Conservation (phyloP, 2,329 filamentous ascomycete genomes). For the Curvularia hawaiiensis region DNA sequence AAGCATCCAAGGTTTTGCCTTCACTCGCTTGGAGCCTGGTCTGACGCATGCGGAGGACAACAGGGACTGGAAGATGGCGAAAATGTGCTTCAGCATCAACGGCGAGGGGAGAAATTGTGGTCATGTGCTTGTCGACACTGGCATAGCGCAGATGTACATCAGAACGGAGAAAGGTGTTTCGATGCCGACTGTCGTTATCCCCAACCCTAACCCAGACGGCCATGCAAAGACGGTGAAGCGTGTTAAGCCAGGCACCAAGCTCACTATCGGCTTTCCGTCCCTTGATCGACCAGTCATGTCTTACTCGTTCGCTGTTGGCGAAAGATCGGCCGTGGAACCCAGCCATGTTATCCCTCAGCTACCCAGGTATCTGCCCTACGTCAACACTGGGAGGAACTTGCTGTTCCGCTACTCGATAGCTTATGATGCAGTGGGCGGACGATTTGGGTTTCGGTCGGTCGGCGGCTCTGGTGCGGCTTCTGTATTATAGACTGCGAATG, state of each 20-base stretch:
- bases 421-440: conserved; percentile 41
- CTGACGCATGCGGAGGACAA: conserved; percentile 33
- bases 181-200: conserved; percentile 38
- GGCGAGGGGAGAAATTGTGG: conserved; percentile 30
- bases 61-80: conserved; percentile 44
- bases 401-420: conserved; percentile 41
- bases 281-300: conserved; percentile 20
- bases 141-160: conserved; percentile 45
- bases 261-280: conserved; percentile 33
- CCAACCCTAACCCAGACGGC: conserved; percentile 39
- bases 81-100: conserved; percentile 39
- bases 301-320: conserved; percentile 39
- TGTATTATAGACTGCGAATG: conserved; percentile 20
- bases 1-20: conserved; percentile 30
- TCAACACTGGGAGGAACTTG: conserved; percentile 45
- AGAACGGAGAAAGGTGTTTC: conserved; percentile 32
- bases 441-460: conserved; percentile 39
- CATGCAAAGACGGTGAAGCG: conserved; percentile 35
- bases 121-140: conserved; percentile 40
- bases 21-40: conserved; percentile 33
- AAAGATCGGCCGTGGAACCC: conserved; percentile 31
- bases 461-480: conserved; percentile 19
- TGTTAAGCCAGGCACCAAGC: conserved; percentile 37
- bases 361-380: conserved; percentile 29
- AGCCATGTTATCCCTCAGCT: conserved; percentile 35